These are phyloP conservation scores for Claviceps cyperi DNA, from an alignment of 2,329 filamentous ascomycete genomes.

Conservation along the genomic window DNA sequence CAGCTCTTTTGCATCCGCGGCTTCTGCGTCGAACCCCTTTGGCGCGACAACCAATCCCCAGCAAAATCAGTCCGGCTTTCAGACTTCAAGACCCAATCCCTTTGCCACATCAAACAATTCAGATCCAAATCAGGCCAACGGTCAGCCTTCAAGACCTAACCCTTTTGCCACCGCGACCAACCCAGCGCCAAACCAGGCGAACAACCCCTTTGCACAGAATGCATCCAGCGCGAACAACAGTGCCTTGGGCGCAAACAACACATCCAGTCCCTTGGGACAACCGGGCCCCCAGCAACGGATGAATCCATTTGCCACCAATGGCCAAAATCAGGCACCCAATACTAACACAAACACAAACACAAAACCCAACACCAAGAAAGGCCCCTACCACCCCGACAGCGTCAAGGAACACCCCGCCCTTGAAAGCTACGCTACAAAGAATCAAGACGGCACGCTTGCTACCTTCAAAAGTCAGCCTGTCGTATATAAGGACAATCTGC, in stretches of 20 bases:
- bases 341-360: too few species aligned
- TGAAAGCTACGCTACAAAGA: constrained; percentile 28
- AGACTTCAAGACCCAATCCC: too few species aligned
- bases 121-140: background rate
- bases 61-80: background rate
- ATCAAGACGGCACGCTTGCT: constrained; percentile 30
- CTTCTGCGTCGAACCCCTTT: constrained; percentile 10
- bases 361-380: constrained; percentile 3
- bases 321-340: constrained; percentile 3
- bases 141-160: constrained; percentile 8
- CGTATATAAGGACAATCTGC: constrained; percentile 35
- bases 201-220: constrained; percentile 12
- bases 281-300: constrained; percentile 9
- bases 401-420: constrained; percentile 29
- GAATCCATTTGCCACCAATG: constrained; percentile 13
- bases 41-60: constrained; percentile 9
- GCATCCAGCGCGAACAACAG: constrained; percentile 4
- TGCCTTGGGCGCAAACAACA: constrained; percentile 11
- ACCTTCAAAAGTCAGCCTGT: constrained; percentile 52
- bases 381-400: constrained; percentile 31
- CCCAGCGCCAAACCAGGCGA: constrained; percentile 4
- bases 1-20: too few species aligned
- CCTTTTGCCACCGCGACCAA: constrained; percentile 14
- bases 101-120: too few species aligned
- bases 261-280: constrained; percentile 13